A percentile compares a stretch with the other conserved stretches of the same genome.
Conservation (phyloP, 2,329 filamentous ascomycete species). For the Didymella lethalis region DNA sequence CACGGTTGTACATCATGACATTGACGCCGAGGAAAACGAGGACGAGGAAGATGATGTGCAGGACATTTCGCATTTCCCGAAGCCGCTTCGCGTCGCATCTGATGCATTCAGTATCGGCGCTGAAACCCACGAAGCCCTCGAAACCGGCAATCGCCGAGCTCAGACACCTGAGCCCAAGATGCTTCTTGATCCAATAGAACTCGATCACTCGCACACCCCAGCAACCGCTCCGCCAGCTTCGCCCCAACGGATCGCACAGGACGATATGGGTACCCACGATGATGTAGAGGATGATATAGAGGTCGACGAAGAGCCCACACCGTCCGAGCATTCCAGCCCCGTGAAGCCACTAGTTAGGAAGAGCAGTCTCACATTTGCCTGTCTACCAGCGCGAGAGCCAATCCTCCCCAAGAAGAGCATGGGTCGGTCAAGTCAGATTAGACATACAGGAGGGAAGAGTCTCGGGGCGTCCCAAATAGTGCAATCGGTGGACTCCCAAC, state of each 20-base stretch:
- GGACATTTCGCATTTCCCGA: conserved; percentile 29
- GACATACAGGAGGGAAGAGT: conserved; percentile 74
- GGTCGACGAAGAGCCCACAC: conserved; percentile 65
- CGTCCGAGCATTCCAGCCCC: conserved; percentile 76
- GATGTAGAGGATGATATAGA: conserved; percentile 52
- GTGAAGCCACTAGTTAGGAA: conserved; percentile 82
- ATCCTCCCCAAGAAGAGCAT: conserved; percentile 84
- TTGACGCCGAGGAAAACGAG: conserved; percentile 30
- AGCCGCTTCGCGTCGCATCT: conserved; percentile 35
- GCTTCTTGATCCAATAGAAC: conserved; percentile 23
- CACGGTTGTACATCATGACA: conserved; percentile 38
- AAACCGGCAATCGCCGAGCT: conserved; percentile 34
- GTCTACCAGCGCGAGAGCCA: conserved; percentile 88
- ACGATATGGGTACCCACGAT: conserved; percentile 44
- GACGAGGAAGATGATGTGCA: conserved; percentile 24
- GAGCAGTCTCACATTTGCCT: conserved; percentile 94
- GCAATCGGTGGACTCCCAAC: conserved; percentile 44
- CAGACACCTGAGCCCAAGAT: conserved; percentile 37
- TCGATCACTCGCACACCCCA: conserved; percentile 31
- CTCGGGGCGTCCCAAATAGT: conserved; percentile 60
- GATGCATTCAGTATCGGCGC: conserved; percentile 45
- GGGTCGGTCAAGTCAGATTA: conserved; percentile 78
- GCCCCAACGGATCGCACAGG: conserved; percentile 30
- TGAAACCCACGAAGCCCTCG: conserved; percentile 44
- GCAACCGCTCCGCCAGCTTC: conserved; percentile 34